Conservation (phyloP, 2,329 filamentous ascomycete genomes). For the Fusarium incarnatum region DNA sequence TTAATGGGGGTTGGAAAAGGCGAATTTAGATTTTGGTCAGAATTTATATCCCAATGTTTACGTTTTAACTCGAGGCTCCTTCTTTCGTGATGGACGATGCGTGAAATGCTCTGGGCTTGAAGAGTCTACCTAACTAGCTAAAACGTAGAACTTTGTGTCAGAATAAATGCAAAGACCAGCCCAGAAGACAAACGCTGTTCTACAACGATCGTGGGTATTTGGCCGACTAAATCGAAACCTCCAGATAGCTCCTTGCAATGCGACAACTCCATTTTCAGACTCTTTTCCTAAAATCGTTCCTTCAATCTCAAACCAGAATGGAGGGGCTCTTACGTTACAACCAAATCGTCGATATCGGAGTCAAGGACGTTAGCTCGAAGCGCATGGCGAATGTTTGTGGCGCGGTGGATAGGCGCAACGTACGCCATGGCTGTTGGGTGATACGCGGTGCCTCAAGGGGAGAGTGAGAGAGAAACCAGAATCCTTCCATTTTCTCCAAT, state of each 20-base stretch:
- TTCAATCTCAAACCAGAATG: neutral
- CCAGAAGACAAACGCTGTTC: neutral
- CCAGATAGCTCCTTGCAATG: conserved; percentile 44
- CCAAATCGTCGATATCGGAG: conserved; percentile 80
- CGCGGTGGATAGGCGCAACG: conserved; percentile 89
- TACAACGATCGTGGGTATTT: conserved; percentile 31
- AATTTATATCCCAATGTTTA: conserved; percentile 33
- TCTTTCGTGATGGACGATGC: neutral
- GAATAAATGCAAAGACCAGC: conserved; percentile 7
- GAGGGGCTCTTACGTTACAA: conserved; percentile 78
- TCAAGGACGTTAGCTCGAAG: conserved; percentile 82
- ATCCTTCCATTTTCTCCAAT: neutral
- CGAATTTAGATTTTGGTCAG: conserved; percentile 43
- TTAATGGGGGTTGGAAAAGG: conserved; percentile 47
- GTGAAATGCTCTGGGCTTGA: conserved; percentile 6
- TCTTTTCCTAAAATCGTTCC: conserved; percentile 5
- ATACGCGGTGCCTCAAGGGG: too few species aligned
- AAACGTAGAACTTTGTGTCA: neutral
- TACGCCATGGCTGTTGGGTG: conserved; percentile 78
- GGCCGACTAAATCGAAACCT: conserved; percentile 20
- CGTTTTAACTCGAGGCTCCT: neutral
- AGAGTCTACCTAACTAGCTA: conserved; percentile 28
- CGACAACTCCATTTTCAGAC: conserved; percentile 22
- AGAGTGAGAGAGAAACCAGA: neutral
- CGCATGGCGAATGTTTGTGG: conserved; percentile 91